Base-by-base conservation (phyloP, 2,329 filamentous ascomycete species). In the Sporothrix dimorphospora region DNA sequence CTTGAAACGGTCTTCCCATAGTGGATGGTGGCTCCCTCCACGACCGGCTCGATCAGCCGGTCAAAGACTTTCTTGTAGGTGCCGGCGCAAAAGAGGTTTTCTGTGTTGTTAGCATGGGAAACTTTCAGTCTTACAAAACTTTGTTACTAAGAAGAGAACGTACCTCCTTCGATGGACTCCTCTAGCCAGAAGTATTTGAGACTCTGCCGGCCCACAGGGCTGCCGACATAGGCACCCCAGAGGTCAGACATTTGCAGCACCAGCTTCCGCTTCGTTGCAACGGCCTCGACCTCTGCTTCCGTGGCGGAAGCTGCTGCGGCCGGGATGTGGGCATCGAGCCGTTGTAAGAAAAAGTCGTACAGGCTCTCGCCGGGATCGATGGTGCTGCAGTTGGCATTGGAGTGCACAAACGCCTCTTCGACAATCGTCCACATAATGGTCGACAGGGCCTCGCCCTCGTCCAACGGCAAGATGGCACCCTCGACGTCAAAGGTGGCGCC, bases 121-220 rank as follows among this genome's bases (percentile, higher is more conserved):
- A 1, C 1, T 4, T 24, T 14, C 12, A 30, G 16, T n/a, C n/a
- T 24, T 7, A 53, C 30, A 40, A 5, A 38, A 6, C 14, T 7
- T 3, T 16, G 55, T 5, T 3, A 11, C 27, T n/a, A n/a, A n/a
- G n/a, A n/a, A n/a, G n/a, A n/a, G 4, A 1, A 5, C 83, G 76
- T 78, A 88, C 88, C 87, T 61, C 91, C 91, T 78, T 93, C 91
- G 69, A 94, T 90, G 75, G 90, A 92, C 79, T 94, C 91, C 78
- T 94, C 92, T 5, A 94, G 79, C 90, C 91, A 93, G 78, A 93
- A 92, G 81, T 89, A 94, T 81, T 90, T 92, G 42, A 94, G 82
- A 76, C 90, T 93, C 78, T 94, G 92, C 34, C 78, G 85, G 69
- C 84, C 81, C 9, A 92, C 83, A 0, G 88, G 86, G 72, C 86